Conservation (phyloP, 768 basidiomycete species). For the Tulasnella calospora region DNA sequence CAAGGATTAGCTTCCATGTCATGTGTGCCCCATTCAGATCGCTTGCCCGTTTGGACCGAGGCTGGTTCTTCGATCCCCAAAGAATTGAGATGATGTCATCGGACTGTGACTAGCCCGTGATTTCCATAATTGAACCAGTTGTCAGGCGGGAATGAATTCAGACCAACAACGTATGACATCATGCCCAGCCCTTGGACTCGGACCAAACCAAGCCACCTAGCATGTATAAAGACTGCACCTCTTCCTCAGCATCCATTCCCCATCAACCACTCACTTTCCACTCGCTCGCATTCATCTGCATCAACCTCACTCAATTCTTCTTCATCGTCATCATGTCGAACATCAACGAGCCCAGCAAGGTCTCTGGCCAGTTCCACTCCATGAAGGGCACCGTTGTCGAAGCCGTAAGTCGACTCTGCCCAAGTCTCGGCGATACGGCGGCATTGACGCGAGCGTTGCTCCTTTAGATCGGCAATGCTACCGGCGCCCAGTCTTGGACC, state of each 20-base stretch:
- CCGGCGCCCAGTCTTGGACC: conserved; percentile 24
- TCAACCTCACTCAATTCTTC: neutral
- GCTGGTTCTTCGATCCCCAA: neutral
- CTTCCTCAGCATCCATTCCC: neutral
- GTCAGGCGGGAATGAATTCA: neutral
- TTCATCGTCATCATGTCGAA: neutral
- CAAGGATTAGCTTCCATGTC: neutral
- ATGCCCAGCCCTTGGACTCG: neutral
- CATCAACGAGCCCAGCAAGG: conserved; percentile 17
- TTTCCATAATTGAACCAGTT: neutral
- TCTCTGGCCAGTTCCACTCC: conserved; percentile 40
- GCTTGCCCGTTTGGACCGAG: neutral
- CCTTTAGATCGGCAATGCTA: conserved; percentile 26
- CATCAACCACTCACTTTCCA: neutral
- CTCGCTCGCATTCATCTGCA: neutral
- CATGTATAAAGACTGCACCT: neutral
- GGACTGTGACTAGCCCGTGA: neutral
- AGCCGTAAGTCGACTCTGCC: conserved; percentile 16
- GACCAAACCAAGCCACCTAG: neutral
- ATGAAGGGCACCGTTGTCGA: conserved; percentile 41
- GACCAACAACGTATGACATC: neutral
- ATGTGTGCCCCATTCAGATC: neutral
- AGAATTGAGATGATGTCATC: neutral
- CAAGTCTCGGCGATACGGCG: neutral
- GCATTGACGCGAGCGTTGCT: neutral